Evolutionary conservation across 2,329 filamentous ascomycete genomes (phyloP).

Genomic region (Aspergillus sp.): DNA sequence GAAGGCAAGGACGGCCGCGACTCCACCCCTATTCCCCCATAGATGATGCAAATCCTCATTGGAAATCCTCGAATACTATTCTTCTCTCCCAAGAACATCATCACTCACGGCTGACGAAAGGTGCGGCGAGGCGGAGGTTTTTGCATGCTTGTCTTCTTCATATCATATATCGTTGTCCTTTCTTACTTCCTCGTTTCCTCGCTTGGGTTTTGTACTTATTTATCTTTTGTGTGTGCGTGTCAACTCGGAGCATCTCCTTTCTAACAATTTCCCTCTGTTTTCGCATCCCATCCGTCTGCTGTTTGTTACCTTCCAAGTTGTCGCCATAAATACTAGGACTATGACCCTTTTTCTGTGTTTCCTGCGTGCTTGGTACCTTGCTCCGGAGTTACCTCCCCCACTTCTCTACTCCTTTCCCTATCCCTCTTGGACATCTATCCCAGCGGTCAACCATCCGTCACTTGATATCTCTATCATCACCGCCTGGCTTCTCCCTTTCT

Average conservation of each 20-base stretch:
- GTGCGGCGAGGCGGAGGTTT: background rate
- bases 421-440: background rate
- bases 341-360: constrained; percentile 10
- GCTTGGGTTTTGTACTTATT: constrained; percentile 31
- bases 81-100: constrained; percentile 2
- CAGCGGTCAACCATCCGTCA: background rate
- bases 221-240: background rate
- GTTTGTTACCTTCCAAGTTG: constrained; percentile 12
- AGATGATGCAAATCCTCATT: constrained; percentile 7
- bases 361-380: background rate
- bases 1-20: constrained; percentile 42
- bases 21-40: constrained; percentile 33
- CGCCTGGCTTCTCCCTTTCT: background rate
- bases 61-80: background rate
- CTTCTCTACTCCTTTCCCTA: background rate
- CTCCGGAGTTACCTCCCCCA: background rate
- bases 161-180: constrained; percentile 16
- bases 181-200: constrained; percentile 11
- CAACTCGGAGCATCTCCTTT: constrained; percentile 30
- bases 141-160: background rate
- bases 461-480: background rate
- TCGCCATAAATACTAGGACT: constrained; percentile 32
- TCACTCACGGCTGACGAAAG: constrained; percentile 14
- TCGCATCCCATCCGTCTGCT: constrained; percentile 5
- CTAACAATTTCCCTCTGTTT: constrained; percentile 18